Evolutionary conservation across 306 rosid species (phyloP), one percentile per base, ranked within the genome.

Genomic region (Acacia confusa): DNA sequence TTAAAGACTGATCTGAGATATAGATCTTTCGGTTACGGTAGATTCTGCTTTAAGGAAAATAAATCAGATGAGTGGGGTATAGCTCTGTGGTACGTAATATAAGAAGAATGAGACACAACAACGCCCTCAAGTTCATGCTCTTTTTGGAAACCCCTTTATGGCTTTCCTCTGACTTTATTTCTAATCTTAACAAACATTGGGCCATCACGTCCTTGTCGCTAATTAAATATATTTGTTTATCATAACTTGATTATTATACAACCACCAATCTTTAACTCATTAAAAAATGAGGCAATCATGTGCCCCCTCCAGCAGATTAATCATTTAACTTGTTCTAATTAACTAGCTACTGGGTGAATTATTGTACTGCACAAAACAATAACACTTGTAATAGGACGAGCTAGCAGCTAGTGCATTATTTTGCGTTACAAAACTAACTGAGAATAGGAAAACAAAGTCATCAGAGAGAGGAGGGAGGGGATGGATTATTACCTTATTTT

Each of bases 61-160:
- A 32, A 16, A 44, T 25, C n/a, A 50, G 74, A 22, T 16, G 72
- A 34, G 75, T 47, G 82, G 76, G 82, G 70, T 9, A 47, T 67
- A 55, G 60, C 25, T 13, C 17, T 47, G 16, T 10, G 20, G 61
- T 45, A 48, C 20, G 66, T 50, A 28, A 70, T 25, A 25, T 50
- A 36, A 45, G 50, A 65, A 73, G 76, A 73, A 73, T 65, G 66
- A 45, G 76, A 78, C 74, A 58, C 57, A 30, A 67, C 40, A 15
- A 17, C 45, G 65, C 70, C 71, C 76, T 72, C 34, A 72, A 78
- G 55, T 72, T 44, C 55, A 58, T 82, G 75, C 41, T 79, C 80
- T 70, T 67, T 83, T 83, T 55, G 77, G 72, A 57, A 83, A 74
- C 27, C 57, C n/a, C 75, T 66, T 79, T 79, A 17, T 57, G 75